A percentile compares a stretch with the other conserved stretches of the same genome.
phyloP scores from a whole-genome alignment of 2,329 filamentous ascomycete species.

The Nectriaceae sp. region DNA sequence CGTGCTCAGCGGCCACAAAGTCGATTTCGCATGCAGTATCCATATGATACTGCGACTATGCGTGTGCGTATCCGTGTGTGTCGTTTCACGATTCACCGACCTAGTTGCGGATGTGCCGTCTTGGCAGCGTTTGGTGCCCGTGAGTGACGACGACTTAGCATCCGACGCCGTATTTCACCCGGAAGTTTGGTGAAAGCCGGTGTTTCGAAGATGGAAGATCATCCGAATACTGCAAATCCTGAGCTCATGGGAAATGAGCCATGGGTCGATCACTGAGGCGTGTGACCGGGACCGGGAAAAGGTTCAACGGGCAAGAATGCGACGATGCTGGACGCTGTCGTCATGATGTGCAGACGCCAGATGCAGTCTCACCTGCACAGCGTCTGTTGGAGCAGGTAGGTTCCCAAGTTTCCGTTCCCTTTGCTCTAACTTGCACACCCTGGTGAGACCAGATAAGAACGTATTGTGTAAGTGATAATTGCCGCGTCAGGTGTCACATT shows the following conservation, averaged over 20 bases:
- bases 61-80: too few relatives aligned
- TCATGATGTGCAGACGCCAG: slow-evolving; percentile 12
- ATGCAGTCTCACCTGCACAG: slow-evolving; percentile 3
- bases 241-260: slow-evolving; percentile 8
- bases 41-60: background rate
- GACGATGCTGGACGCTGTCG: slow-evolving; percentile 18
- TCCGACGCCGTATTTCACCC: background rate
- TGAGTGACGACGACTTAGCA: too few relatives aligned
- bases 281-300: slow-evolving; percentile 13
- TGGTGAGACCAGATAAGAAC: background rate
- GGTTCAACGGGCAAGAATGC: slow-evolving; percentile 7
- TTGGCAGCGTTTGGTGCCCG: background rate
- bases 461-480: background rate
- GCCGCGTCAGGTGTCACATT: background rate
- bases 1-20: background rate
- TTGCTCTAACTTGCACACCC: too few relatives aligned
- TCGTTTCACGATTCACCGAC: too few relatives aligned
- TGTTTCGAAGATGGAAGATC: background rate
- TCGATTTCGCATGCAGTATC: background rate
- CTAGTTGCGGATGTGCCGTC: background rate
- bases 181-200: background rate
- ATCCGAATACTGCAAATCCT: slow-evolving; percentile 4
- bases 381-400: slow-evolving; percentile 1
- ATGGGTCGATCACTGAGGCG: slow-evolving; percentile 15
- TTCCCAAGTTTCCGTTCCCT: too few relatives aligned